A percentile compares a stretch with the other conserved stretches of the same genome.
Conservation (phyloP, 83 land plant genomes). For the Diphasiastrum complanatum region DNA sequence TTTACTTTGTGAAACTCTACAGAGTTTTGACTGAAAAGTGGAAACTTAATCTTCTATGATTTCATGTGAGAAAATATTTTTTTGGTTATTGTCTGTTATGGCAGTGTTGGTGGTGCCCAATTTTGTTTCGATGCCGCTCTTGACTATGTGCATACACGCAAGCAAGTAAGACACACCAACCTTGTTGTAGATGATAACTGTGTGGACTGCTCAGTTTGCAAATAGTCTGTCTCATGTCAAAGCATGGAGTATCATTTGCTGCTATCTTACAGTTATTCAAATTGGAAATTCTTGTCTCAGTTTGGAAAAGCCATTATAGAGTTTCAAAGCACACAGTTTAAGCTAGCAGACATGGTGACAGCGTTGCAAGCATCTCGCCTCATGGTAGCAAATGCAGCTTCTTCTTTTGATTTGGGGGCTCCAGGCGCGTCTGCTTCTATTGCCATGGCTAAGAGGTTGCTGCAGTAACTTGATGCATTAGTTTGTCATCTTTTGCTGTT, state of each 20-base stretch:
- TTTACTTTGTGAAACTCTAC: conserved; percentile 4
- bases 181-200: neutral
- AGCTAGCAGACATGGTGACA: conserved; percentile 41
- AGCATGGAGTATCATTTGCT: neutral
- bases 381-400: conserved; percentile 43
- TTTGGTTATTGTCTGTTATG: neutral
- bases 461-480: neutral
- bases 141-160: conserved; percentile 35
- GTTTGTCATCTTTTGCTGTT: neutral
- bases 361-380: conserved; percentile 37
- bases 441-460: conserved; percentile 43
- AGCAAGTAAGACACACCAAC: conserved; percentile 22
- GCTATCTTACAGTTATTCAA: neutral
- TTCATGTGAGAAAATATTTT: conserved; percentile 1
- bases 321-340: conserved; percentile 43
- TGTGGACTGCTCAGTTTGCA: neutral
- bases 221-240: neutral
- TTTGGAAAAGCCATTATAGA: conserved; percentile 41
- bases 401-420: conserved; percentile 32
- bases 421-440: conserved; percentile 32
- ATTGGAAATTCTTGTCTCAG: conserved; percentile 15
- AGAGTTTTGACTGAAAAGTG: neutral
- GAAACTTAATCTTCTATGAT: conserved; percentile 10
- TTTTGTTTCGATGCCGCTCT: conserved; percentile 37
- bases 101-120: conserved; percentile 40